A percentile compares a stretch with the other conserved stretches of the same genome.
phyloP scores from a whole-genome alignment of 441 rosid genomes.

The Aleurites moluccanus region DNA sequence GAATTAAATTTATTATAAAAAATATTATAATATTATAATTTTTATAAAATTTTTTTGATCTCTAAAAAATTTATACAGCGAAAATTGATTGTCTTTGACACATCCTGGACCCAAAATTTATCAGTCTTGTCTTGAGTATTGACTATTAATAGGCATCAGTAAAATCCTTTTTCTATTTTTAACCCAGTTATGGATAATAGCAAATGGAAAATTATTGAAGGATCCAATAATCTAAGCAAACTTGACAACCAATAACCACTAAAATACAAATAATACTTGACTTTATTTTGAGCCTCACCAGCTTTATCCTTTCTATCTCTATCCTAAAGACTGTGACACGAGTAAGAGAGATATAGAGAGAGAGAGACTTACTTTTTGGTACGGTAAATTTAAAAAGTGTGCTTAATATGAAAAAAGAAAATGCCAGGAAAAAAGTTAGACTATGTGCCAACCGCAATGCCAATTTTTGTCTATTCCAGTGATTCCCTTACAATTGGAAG shows the following conservation, averaged over 20 bases:
- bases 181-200: background rate
- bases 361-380: background rate
- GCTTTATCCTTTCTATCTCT: constrained; percentile 19
- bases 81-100: no score
- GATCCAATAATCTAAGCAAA: background rate
- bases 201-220: background rate
- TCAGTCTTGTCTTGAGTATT: background rate
- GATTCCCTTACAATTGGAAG: constrained; percentile 1
- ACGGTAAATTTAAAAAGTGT: background rate
- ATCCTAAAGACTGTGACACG: constrained; percentile 25
- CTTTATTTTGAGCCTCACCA: constrained; percentile 17
- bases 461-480: background rate
- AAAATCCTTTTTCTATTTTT: background rate
- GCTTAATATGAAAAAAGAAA: constrained; percentile 17
- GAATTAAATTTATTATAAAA: no score
- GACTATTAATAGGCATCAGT: no score
- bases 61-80: no score
- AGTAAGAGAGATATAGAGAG: constrained; percentile 14
- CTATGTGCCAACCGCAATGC: constrained; percentile 21
- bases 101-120: no score
- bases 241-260: background rate
- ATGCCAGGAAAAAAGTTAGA: constrained; percentile 18
- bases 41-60: no score
- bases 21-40: no score
- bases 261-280: constrained; percentile 12